Conservation (phyloP, 1,284 basidiomycete genomes). For the Leccinum pachyderme region DNA sequence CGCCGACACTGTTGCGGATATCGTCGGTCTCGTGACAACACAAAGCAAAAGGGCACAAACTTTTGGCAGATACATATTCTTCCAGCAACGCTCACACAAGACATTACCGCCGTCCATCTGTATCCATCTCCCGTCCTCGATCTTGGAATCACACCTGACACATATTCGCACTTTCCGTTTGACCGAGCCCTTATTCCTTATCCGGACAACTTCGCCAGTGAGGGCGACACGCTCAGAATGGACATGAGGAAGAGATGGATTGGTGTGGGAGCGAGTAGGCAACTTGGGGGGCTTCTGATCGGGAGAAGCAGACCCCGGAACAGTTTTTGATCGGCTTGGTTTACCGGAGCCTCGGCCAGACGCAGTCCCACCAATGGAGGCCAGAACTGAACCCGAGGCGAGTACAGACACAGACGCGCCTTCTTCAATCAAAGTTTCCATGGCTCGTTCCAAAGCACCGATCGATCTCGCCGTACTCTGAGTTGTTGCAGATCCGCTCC, state of each 20-base stretch:
- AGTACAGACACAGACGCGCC: conserved; percentile 31
- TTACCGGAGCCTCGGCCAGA: conserved; percentile 35
- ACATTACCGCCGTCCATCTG: conserved; percentile 72
- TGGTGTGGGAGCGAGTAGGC: conserved; percentile 54
- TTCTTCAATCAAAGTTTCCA: conserved; percentile 52
- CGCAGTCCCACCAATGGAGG: conserved; percentile 29
- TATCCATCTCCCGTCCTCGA: conserved; percentile 81
- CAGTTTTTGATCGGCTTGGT: conserved; percentile 44
- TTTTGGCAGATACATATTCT: conserved; percentile 90
- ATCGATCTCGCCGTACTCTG: conserved; percentile 27
- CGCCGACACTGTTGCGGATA: conserved; percentile 65
- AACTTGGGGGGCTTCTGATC: conserved; percentile 48
- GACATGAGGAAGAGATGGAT: conserved; percentile 40
- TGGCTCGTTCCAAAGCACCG: conserved; percentile 43
- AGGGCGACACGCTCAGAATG: conserved; percentile 29
- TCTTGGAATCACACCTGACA: conserved; percentile 61
- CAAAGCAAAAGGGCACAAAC: conserved; percentile 38
- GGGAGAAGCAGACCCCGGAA: conserved; percentile 42
- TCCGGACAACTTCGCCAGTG: conserved; percentile 23
- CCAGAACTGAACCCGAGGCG: conserved; percentile 30
- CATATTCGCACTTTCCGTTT: conserved; percentile 46
- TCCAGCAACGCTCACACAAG: conserved; percentile 87
- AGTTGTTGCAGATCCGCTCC: conserved; percentile 33
- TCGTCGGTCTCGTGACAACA: conserved; percentile 2
- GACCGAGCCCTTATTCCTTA: conserved; percentile 25